Percentiles rank a stretch among this genome's conserved stretches.
Evolutionary conservation across 1,284 basidiomycete species (phyloP).

Genomic region (Porodaedalea pini): DNA sequence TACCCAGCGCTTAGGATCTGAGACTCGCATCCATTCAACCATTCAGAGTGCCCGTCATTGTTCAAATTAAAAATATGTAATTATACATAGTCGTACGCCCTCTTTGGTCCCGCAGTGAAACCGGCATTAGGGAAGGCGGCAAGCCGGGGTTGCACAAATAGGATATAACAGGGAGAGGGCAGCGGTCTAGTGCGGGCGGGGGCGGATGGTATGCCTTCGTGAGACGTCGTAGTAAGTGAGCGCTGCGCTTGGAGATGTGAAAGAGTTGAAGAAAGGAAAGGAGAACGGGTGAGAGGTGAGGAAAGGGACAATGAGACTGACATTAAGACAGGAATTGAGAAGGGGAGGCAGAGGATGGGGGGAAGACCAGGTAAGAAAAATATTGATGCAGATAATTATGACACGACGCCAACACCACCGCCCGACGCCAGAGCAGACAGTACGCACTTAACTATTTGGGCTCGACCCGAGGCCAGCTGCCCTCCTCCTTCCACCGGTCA

Average conservation of each 20-base stretch:
- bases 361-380: not conserved
- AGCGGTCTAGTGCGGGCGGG: not conserved
- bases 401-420: not conserved
- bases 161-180: too few species aligned
- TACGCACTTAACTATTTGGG: not conserved
- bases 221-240: not conserved
- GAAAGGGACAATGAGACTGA: not conserved
- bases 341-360: not conserved
- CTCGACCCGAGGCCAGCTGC: conserved; percentile 59
- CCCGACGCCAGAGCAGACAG: too few species aligned
- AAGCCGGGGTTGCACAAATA: not conserved
- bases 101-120: not conserved
- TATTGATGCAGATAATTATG: conserved; percentile 9
- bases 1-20: too few species aligned
- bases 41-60: not conserved
- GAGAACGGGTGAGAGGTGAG: not conserved
- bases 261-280: conserved; percentile 1
- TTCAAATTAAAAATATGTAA: conserved; percentile 2
- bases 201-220: not conserved
- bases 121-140: not conserved
- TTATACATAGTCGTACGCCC: conserved; percentile 15
- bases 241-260: not conserved
- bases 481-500: conserved; percentile 75
- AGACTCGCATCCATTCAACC: too few species aligned
- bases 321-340: not conserved